A percentile compares a stretch with the other conserved stretches of the same genome.
These are phyloP conservation scores for Oryza rufipogon DNA, from an alignment of 176 grass and related monocot species.

Conservation along the genomic window DNA sequence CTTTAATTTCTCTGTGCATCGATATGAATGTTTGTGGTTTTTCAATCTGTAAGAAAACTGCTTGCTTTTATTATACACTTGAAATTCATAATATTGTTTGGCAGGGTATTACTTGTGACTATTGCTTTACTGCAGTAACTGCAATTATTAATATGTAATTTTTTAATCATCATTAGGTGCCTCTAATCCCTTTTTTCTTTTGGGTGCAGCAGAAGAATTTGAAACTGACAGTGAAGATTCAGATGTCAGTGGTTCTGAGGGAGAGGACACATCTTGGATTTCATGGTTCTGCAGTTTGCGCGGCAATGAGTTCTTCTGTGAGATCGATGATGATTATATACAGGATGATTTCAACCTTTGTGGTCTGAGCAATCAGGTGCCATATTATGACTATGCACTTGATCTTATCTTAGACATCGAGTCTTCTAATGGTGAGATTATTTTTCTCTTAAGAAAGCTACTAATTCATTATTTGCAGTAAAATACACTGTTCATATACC, in stretches of 20 bases:
- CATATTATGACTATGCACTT: slow-evolving; percentile 96
- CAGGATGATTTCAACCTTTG: slow-evolving; percentile 98
- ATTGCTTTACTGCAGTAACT: background rate
- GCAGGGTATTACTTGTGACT: slow-evolving; percentile 3
- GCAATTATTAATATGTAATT: background rate
- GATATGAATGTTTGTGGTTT: slow-evolving; percentile 11
- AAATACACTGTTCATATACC: background rate
- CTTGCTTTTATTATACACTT: slow-evolving; percentile 7
- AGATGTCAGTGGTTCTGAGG: slow-evolving; percentile 88
- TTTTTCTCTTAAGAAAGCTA: slow-evolving; percentile 21
- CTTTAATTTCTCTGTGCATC: background rate
- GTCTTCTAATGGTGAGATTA: slow-evolving; percentile 85
- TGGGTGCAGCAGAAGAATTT: slow-evolving; percentile 63
- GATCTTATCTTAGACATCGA: slow-evolving; percentile 97
- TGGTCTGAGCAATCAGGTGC: slow-evolving; percentile 91
- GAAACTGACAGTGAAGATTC: slow-evolving; percentile 90
- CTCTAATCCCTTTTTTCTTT: slow-evolving; percentile 28
- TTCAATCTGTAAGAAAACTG: slow-evolving; percentile 5
- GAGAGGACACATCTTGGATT: slow-evolving; percentile 95
- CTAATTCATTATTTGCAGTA: slow-evolving; percentile 1
- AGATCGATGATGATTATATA: slow-evolving; percentile 97
- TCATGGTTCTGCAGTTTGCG: slow-evolving; percentile 93
- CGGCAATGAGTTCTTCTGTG: slow-evolving; percentile 97
- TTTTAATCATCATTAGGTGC: background rate
- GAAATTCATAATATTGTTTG: slow-evolving; percentile 2